Percentiles rank a stretch among this genome's conserved stretches.
Evolutionary conservation across 495 filamentous ascomycete species (phyloP).

Genomic region (Chaetomium tenue): DNA sequence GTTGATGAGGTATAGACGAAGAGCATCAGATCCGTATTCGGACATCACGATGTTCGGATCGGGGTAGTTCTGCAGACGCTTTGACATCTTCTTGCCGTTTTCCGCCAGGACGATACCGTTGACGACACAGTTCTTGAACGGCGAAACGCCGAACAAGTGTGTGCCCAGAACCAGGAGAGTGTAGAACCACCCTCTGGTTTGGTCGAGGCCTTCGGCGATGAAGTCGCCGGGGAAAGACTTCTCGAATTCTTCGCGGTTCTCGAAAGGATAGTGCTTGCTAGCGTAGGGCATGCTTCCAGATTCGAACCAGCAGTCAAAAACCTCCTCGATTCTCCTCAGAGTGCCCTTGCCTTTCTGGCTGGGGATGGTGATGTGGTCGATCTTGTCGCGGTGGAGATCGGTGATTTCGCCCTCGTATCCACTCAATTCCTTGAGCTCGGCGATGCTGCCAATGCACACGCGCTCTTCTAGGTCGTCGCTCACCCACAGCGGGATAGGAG

Average conservation of each 20-base stretch:
- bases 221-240: conserved; percentile 91
- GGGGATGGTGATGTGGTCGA: conserved; percentile 95
- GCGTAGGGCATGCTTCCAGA: conserved; percentile 97
- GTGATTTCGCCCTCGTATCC: conserved; percentile 79
- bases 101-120: conserved; percentile 93
- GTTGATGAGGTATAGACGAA: conserved; percentile 94
- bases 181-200: conserved; percentile 93
- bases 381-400: conserved; percentile 93
- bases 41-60: conserved; percentile 83
- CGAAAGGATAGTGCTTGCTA: conserved; percentile 90
- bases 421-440: conserved; percentile 82
- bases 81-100: conserved; percentile 99
- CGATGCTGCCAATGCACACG: conserved; percentile 82
- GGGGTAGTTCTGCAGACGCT: conserved; percentile 95
- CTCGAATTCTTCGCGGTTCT: conserved; percentile 77
- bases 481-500: conserved; percentile 91
- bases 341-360: conserved; percentile 84
- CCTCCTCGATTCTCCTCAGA: conserved; percentile 78
- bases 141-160: conserved; percentile 82
- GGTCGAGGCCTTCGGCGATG: conserved; percentile 87
- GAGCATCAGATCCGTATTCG: conserved; percentile 88
- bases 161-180: conserved; percentile 87
- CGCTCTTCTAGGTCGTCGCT: conserved; percentile 84
- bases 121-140: conserved; percentile 96
- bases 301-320: conserved; percentile 93